phyloP scores from a whole-genome alignment of 2,329 filamentous ascomycete species.

The Clarireedia monteithiana region DNA sequence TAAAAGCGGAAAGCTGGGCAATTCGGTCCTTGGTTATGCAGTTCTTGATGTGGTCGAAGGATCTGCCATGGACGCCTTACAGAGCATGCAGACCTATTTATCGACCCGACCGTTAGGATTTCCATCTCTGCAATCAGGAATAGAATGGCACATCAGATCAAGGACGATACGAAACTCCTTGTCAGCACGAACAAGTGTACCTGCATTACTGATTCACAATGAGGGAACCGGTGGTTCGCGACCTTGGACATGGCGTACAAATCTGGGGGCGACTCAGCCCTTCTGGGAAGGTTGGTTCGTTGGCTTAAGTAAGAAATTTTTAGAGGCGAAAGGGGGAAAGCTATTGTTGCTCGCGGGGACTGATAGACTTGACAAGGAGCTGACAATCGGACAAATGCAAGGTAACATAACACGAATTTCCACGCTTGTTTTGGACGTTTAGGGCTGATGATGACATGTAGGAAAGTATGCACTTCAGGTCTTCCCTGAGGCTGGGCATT shows the following conservation, averaged over 20 bases:
- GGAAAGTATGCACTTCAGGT: conserved; percentile 95
- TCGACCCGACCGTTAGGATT: conserved; percentile 75
- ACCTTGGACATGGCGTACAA: conserved; percentile 75
- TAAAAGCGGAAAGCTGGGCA: conserved; percentile 55
- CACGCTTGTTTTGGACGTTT: neutral
- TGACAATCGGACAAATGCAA: conserved; percentile 97
- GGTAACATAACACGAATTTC: conserved; percentile 41
- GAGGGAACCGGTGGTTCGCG: conserved; percentile 26
- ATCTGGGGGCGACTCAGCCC: conserved; percentile 72
- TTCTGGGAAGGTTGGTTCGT: conserved; percentile 96
- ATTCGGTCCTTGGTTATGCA: conserved; percentile 70
- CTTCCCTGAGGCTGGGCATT: conserved; percentile 90
- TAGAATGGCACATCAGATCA: conserved; percentile 90
- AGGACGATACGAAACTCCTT: conserved; percentile 76
- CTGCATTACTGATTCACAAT: conserved; percentile 58
- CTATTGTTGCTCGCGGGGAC: conserved; percentile 80
- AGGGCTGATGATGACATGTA: conserved; percentile 25
- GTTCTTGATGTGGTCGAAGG: conserved; percentile 95
- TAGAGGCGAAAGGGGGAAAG: conserved; percentile 75
- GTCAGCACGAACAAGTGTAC: conserved; percentile 83
- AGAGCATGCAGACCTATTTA: conserved; percentile 90
- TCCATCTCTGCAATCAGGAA: conserved; percentile 65
- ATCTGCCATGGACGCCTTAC: conserved; percentile 87
- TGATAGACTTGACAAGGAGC: conserved; percentile 80
- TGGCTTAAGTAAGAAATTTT: conserved; percentile 81